Evolutionary conservation across 345 rosid species (phyloP), one percentile per base, ranked within the genome.

Genomic region (Salix arbutifolia): DNA sequence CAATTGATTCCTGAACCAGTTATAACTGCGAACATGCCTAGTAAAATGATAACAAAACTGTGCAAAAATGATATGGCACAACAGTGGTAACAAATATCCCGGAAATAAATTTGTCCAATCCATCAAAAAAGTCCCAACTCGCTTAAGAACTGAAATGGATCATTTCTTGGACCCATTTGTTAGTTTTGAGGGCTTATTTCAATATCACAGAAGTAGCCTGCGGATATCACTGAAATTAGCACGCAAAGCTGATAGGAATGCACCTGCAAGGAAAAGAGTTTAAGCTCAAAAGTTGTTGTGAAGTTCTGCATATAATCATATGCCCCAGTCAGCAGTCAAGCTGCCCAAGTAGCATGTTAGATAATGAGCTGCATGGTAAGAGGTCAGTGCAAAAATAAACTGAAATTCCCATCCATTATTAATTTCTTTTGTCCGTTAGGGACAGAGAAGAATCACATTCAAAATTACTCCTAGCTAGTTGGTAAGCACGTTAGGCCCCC

Each of bases 171-270:
- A 33, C 28, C 61, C 79, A 69, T 33, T 48, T 33, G 56, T 69
- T 65, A 37, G 64, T 72, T 76, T 35, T 17, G 26, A 12, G 44
- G 69, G 30, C 21, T 70, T 40, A 17, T 67, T 65, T 64, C 26
- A 38, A 19, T 71, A 77, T 86, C 82, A 92, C 53, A 94, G 86
- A 81, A 94, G 88, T 67, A 94, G 97, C 81, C 93, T 90, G 76
- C 79, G 83, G 70, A 93, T 86, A 79, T 92, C 96, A 23, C 87
- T 84, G 89, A 95, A 95, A 87, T 93, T 91, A 17, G 90, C 78
- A 25, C 88, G 87, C 77, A 93, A 79, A 61, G 85, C 90, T 18
- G 96, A 84, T 35, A 95, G 75, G 79, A 95, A 91, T 42, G 89
- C 91, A 84, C 97, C 99, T 93, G 92, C 86, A 85, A 79, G 37